These are phyloP conservation scores for Fraxinus sp. DNA, from an alignment of 305 asterid genomes.

Conservation along the genomic window DNA sequence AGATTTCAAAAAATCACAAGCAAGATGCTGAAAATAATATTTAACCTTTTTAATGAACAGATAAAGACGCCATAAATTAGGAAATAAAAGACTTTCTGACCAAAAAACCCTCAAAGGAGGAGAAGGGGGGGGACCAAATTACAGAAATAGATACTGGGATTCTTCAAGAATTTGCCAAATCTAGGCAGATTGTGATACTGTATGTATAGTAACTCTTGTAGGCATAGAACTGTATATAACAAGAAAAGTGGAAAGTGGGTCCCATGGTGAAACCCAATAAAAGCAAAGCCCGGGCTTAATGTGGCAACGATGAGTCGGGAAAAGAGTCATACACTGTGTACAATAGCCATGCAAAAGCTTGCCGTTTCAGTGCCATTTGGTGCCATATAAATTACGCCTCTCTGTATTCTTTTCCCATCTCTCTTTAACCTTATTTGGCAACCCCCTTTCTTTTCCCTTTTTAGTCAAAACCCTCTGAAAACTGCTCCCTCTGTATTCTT, in stretches of 20 bases:
- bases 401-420: slow-evolving; percentile 21
- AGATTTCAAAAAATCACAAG: not conserved
- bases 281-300: slow-evolving; percentile 37
- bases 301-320: slow-evolving; percentile 42
- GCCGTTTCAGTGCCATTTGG: slow-evolving; percentile 80
- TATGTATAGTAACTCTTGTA: not conserved
- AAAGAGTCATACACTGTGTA: slow-evolving; percentile 50
- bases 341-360: slow-evolving; percentile 67
- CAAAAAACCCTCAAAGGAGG: slow-evolving; percentile 11
- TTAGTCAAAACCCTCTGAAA: slow-evolving; percentile 5
- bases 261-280: slow-evolving; percentile 35
- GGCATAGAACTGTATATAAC: not conserved
- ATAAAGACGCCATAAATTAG: slow-evolving; percentile 2
- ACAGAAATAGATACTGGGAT: slow-evolving; percentile 17
- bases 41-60: not conserved
- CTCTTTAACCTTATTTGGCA: slow-evolving; percentile 36
- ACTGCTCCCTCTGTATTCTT: not conserved
- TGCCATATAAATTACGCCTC: slow-evolving; percentile 41
- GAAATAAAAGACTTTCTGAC: not conserved
- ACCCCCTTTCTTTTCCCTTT: slow-evolving; percentile 20
- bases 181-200: slow-evolving; percentile 26
- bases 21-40: not conserved
- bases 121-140: not conserved
- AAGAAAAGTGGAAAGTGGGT: slow-evolving; percentile 46
- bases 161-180: slow-evolving; percentile 16